Percentiles rank a stretch among this genome's conserved stretches.
phyloP scores from a whole-genome alignment of 371 early-diverging fungal species.

The Encephalitozoon cuniculi region DNA sequence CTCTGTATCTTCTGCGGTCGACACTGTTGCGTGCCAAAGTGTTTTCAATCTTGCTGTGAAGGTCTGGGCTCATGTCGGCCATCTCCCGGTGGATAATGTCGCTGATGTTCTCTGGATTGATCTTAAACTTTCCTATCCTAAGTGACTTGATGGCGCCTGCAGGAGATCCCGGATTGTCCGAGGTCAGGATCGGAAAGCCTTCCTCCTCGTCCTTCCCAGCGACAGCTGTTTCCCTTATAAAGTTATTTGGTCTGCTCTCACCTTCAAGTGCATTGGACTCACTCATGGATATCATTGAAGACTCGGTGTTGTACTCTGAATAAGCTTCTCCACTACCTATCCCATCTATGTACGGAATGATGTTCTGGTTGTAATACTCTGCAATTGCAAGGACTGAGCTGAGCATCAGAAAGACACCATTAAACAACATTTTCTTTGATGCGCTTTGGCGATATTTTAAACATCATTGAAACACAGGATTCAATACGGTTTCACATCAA shows the following conservation, averaged over 20 bases:
- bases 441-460: not conserved
- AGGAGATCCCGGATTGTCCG: not conserved
- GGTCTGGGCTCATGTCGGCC: conserved; percentile 49
- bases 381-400: not conserved
- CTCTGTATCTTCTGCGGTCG: conserved; percentile 46
- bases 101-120: conserved; percentile 27
- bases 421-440: not conserved
- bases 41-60: conserved; percentile 38
- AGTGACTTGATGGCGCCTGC: conserved; percentile 22
- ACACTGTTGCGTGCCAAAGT: conserved; percentile 23
- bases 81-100: conserved; percentile 41
- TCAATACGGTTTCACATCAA: not conserved
- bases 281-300: not conserved
- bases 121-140: conserved; percentile 29
- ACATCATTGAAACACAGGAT: not conserved
- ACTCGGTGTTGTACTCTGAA: not conserved
- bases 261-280: not conserved
- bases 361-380: not conserved
- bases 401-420: not conserved
- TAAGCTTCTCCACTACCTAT: not conserved
- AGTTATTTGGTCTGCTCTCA: not conserved
- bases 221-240: not conserved
- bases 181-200: not conserved
- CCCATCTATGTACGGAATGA: not conserved
- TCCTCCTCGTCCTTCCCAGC: too few relatives aligned